Conservation (phyloP, 495 filamentous ascomycete species). For the Ascobolus immersus region DNA sequence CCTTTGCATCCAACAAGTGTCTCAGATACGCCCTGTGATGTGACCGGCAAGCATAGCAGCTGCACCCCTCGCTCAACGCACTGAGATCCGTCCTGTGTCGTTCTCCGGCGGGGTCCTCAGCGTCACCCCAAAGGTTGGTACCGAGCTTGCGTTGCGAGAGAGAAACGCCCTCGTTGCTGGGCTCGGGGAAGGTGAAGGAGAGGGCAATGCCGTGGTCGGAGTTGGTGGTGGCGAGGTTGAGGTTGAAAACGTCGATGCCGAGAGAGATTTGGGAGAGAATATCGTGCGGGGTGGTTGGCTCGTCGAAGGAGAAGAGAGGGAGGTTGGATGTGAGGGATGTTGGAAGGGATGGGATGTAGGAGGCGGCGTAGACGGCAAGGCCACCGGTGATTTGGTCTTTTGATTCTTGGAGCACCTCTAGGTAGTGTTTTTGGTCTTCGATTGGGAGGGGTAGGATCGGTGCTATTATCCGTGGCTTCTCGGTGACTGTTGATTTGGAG, state of each 20-base stretch:
- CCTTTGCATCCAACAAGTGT: slow-evolving; percentile 64
- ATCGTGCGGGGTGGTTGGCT: slow-evolving; percentile 41
- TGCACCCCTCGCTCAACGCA: slow-evolving; percentile 35
- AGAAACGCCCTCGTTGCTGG: no score
- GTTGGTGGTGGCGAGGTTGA: slow-evolving; percentile 42
- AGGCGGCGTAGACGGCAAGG: slow-evolving; percentile 44
- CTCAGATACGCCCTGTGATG: slow-evolving; percentile 74
- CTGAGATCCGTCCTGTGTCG: slow-evolving; percentile 27
- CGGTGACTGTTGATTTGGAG: slow-evolving; percentile 3
- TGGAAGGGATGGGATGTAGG: slow-evolving; percentile 28
- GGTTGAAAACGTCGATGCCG: slow-evolving; percentile 55
- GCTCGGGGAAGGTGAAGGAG: slow-evolving; percentile 55
- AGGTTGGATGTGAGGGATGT: slow-evolving; percentile 33
- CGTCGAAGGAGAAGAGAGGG: slow-evolving; percentile 46
- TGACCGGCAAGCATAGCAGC: slow-evolving; percentile 58
- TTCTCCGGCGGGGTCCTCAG: no score
- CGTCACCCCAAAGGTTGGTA: no score
- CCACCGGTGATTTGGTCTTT: slow-evolving; percentile 37
- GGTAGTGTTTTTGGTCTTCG: slow-evolving; percentile 47
- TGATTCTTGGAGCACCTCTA: slow-evolving; percentile 37
- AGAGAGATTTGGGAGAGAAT: slow-evolving; percentile 44
- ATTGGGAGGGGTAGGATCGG: slow-evolving; percentile 54
- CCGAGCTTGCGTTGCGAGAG: no score
- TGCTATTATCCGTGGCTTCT: slow-evolving; percentile 36
- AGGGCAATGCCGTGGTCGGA: slow-evolving; percentile 77